Conservation (phyloP, 305 asterid species). For the Fraxinus ornus region DNA sequence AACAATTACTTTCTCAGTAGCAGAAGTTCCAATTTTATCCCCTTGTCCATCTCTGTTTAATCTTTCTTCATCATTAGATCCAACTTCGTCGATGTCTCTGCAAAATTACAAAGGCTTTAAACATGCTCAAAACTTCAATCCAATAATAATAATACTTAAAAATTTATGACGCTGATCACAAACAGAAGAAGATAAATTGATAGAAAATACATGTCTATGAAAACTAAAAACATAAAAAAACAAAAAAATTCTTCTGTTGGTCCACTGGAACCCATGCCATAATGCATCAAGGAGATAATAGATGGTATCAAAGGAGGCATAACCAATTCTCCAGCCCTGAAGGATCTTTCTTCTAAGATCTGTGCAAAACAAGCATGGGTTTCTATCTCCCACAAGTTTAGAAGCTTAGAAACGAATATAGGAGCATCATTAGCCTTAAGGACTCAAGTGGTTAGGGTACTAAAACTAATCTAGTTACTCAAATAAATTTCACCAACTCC, state of each 20-base stretch:
- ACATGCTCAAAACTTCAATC: conserved; percentile 22
- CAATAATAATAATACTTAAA: conserved; percentile 5
- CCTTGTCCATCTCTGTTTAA: conserved; percentile 50
- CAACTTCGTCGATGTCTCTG: conserved; percentile 86
- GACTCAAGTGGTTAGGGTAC: neutral
- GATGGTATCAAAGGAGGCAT: conserved; percentile 1
- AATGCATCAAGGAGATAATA: conserved; percentile 16
- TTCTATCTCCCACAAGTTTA: neutral
- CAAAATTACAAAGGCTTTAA: conserved; percentile 28
- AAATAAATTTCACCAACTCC: neutral
- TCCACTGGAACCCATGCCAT: conserved; percentile 12
- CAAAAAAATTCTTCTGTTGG: conserved; percentile 15
- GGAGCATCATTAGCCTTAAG: neutral
- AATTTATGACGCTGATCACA: conserved; percentile 17
- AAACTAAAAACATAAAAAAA: neutral
- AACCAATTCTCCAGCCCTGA: neutral
- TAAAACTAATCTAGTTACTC: neutral
- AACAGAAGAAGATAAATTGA: conserved; percentile 9
- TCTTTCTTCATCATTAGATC: conserved; percentile 44
- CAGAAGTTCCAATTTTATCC: conserved; percentile 43
- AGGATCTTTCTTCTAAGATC: neutral
- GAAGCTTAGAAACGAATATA: neutral
- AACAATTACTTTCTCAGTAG: conserved; percentile 54
- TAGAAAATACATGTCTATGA: neutral
- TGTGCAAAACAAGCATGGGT: neutral